These are phyloP conservation scores for Irpex rosettiformis DNA, from an alignment of 1,284 basidiomycete species.

Conservation along the genomic window DNA sequence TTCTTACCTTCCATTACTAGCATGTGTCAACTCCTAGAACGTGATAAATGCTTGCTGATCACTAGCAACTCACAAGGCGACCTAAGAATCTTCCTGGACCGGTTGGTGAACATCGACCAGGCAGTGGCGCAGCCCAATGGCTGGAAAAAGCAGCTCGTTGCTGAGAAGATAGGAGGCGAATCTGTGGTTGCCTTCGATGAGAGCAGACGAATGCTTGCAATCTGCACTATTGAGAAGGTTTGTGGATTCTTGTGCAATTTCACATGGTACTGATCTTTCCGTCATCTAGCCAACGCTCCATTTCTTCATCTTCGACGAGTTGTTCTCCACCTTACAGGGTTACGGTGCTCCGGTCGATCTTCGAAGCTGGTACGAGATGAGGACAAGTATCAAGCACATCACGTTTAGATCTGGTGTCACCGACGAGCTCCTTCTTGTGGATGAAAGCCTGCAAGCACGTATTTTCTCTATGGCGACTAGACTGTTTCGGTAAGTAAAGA, in stretches of 20 bases:
- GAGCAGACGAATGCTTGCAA: constrained; percentile 38
- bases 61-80: constrained; percentile 32
- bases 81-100: constrained; percentile 37
- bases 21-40: constrained; percentile 33
- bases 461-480: constrained; percentile 49
- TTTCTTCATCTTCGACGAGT: constrained; percentile 44
- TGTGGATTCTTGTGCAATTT: not conserved
- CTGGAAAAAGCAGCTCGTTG: constrained; percentile 33
- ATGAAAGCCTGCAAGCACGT: constrained; percentile 35
- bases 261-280: not conserved
- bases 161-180: constrained; percentile 42
- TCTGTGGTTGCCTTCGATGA: constrained; percentile 49
- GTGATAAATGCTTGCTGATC: constrained; percentile 40
- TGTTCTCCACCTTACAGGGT: constrained; percentile 32
- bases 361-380: constrained; percentile 38
- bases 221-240: constrained; percentile 42
- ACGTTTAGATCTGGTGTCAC: constrained; percentile 38
- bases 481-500: constrained; percentile 42
- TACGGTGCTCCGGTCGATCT: constrained; percentile 39
- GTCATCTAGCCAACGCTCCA: constrained; percentile 34
- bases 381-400: constrained; percentile 28
- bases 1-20: constrained; percentile 25
- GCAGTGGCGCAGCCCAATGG: constrained; percentile 23
- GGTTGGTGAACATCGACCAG: constrained; percentile 26
- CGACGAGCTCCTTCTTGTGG: constrained; percentile 49